Conservation (phyloP, 1,284 basidiomycete species). For the Mycena sp. region DNA sequence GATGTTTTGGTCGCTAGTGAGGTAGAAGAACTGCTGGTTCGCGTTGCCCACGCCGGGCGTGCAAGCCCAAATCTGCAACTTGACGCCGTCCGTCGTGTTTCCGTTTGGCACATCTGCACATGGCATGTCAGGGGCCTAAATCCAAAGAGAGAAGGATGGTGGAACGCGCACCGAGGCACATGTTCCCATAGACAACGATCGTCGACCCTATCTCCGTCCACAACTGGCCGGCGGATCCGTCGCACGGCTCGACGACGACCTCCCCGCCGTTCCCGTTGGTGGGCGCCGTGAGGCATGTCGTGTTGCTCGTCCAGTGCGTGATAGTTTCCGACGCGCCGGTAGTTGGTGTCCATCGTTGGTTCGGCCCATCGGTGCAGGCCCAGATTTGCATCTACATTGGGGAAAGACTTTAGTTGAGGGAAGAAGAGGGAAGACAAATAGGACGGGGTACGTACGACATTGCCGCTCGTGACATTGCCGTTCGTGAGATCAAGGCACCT, state of each 20-base stretch:
- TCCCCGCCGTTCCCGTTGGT: too few relatives aligned
- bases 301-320: not conserved
- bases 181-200: not conserved
- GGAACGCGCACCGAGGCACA: constrained; percentile 1
- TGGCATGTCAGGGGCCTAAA: not conserved
- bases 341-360: not conserved
- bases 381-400: not conserved
- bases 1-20: constrained; percentile 6
- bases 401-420: not conserved
- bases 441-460: too few relatives aligned
- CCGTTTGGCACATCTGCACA: constrained; percentile 11
- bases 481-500: too few relatives aligned
- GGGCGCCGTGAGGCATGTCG: too few relatives aligned
- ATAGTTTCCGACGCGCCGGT: not conserved
- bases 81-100: constrained; percentile 1
- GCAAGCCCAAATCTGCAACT: constrained; percentile 5
- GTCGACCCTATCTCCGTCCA: constrained; percentile 2
- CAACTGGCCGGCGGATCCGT: too few relatives aligned
- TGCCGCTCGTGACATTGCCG: too few relatives aligned
- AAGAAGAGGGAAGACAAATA: too few relatives aligned
- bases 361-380: not conserved
- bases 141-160: constrained; percentile 1
- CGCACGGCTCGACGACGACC: too few relatives aligned
- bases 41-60: constrained; percentile 4
- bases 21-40: constrained; percentile 1